These are phyloP conservation scores for Pichia cephalocereana DNA, from an alignment of 805 yeast species.

Conservation along the genomic window DNA sequence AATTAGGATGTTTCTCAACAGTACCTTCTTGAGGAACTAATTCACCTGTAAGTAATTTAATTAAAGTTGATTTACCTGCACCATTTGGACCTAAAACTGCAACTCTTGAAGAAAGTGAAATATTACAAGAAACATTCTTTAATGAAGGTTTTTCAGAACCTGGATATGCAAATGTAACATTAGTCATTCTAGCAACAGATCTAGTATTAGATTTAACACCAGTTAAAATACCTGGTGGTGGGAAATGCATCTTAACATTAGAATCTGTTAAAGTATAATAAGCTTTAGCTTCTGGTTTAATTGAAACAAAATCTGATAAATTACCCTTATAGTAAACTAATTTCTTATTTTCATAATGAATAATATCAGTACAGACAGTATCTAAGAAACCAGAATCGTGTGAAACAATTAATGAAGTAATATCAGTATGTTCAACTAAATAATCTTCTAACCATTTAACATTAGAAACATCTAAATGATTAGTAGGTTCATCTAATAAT, in stretches of 20 bases:
- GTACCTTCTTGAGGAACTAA: slow-evolving; percentile 77
- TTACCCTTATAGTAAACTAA: slow-evolving; percentile 95
- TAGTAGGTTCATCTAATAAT: slow-evolving; percentile 95
- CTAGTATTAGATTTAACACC: slow-evolving; percentile 94
- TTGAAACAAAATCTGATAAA: slow-evolving; percentile 82
- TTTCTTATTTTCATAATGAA: slow-evolving; percentile 92
- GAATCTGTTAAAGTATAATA: slow-evolving; percentile 91
- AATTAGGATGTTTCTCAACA: slow-evolving; percentile 95
- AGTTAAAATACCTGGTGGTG: slow-evolving; percentile 95
- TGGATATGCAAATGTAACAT: slow-evolving; percentile 85
- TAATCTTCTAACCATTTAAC: slow-evolving; percentile 94
- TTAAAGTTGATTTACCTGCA: slow-evolving; percentile 96
- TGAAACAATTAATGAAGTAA: slow-evolving; percentile 91
- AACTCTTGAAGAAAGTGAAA: slow-evolving; percentile 91
- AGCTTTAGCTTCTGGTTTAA: slow-evolving; percentile 92
- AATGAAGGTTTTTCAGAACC: slow-evolving; percentile 82
- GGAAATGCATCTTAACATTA: slow-evolving; percentile 94
- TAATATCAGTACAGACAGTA: slow-evolving; percentile 91
- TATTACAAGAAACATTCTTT: slow-evolving; percentile 72
- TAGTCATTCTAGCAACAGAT: slow-evolving; percentile 64
- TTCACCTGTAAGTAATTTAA: slow-evolving; percentile 89
- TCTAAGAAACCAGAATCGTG: slow-evolving; percentile 97
- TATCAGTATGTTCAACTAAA: slow-evolving; percentile 68
- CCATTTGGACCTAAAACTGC: slow-evolving; percentile 97
- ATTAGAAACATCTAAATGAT: slow-evolving; percentile 90